These are phyloP conservation scores for Plasmodium vivax DNA, from an alignment of 169 alveolate species.

Conservation along the genomic window DNA sequence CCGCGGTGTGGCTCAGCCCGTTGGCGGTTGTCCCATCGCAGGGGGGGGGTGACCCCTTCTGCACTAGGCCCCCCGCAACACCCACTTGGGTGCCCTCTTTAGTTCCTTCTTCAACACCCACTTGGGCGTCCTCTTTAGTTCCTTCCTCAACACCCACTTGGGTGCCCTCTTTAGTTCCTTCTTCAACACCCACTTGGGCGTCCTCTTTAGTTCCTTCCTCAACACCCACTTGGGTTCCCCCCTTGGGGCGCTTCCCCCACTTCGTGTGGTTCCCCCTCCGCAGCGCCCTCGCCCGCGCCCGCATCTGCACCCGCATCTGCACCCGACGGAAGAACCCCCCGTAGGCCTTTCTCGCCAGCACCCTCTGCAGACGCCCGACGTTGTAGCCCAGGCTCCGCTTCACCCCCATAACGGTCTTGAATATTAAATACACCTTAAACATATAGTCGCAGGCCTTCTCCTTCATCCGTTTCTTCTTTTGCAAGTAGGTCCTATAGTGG, in stretches of 20 bases:
- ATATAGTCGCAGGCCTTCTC: constrained; percentile 54
- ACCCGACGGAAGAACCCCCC: not conserved
- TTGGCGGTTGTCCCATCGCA: not conserved
- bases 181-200: not conserved
- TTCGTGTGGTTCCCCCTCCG: not conserved
- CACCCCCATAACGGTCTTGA: constrained; percentile 10
- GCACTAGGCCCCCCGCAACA: not conserved
- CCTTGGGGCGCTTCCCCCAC: too few relatives aligned
- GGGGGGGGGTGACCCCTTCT: not conserved
- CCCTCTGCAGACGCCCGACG: not conserved
- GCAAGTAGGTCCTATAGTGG: constrained; percentile 1
- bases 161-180: not conserved
- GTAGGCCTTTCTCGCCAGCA: not conserved
- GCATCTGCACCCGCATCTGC: not conserved
- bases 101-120: not conserved
- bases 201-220: not conserved
- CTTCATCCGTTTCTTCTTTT: constrained; percentile 55
- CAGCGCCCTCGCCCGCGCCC: not conserved
- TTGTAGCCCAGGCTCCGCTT: constrained; percentile 27
- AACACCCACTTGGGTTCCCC: too few relatives aligned
- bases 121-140: too few relatives aligned
- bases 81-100: too few relatives aligned
- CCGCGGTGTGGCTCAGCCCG: not conserved
- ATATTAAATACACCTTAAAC: constrained; percentile 24
- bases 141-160: too few relatives aligned